Conservation (phyloP, 257 asterid genomes). For the Solanum tacnaense region DNA sequence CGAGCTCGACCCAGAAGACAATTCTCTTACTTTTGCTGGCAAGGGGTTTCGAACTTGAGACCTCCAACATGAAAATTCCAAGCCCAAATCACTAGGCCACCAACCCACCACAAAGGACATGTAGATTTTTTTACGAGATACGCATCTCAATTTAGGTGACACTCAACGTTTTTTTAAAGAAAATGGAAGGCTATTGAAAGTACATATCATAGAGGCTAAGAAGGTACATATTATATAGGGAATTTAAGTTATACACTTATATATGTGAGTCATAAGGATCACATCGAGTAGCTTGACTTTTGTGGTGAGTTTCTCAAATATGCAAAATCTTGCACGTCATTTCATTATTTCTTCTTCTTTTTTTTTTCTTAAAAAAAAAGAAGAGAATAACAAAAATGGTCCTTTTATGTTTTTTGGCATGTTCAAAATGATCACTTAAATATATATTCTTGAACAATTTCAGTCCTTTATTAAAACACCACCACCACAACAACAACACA, state of each 20-base stretch:
- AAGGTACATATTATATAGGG: background rate
- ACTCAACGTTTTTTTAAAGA: too few relatives aligned
- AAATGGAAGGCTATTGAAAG: too few relatives aligned
- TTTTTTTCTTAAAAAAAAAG: background rate
- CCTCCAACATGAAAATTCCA: rapidly evolving
- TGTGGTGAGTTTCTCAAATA: background rate
- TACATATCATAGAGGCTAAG: background rate
- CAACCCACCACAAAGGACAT: too few relatives aligned
- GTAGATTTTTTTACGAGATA: too few relatives aligned
- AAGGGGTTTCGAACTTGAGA: too few relatives aligned
- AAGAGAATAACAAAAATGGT: background rate
- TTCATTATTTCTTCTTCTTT: background rate
- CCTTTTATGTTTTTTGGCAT: background rate
- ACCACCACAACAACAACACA: background rate
- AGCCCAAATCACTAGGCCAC: too few relatives aligned
- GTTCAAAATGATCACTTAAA: background rate
- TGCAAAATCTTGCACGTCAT: background rate
- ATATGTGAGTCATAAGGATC: background rate
- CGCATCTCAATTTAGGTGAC: background rate
- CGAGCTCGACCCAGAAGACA: too few relatives aligned
- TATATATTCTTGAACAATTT: background rate
- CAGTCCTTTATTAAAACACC: background rate
- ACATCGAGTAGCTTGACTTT: background rate
- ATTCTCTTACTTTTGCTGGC: too few relatives aligned
- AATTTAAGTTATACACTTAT: too few relatives aligned